A percentile compares a stretch with the other conserved stretches of the same genome.
Conservation (phyloP, 495 filamentous ascomycete genomes). For the Evernia prunastri region DNA sequence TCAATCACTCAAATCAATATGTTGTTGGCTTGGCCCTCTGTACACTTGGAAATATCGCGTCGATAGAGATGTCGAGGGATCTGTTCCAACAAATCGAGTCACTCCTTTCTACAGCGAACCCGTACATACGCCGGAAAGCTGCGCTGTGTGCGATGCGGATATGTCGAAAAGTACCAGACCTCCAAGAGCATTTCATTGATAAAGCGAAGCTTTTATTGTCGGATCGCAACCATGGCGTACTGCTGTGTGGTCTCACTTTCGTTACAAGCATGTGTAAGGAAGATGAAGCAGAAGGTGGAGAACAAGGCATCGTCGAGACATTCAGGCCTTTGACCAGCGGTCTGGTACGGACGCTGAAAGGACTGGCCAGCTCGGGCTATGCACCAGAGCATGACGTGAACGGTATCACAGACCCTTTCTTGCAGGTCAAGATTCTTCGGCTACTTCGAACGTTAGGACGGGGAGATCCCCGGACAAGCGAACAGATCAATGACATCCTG, state of each 20-base stretch:
- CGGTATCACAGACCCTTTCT: slow-evolving; percentile 96
- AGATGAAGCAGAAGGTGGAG: slow-evolving; percentile 81
- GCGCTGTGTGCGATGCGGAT: slow-evolving; percentile 99
- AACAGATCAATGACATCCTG: slow-evolving; percentile 96
- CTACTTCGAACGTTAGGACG: slow-evolving; percentile 78
- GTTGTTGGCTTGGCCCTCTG: slow-evolving; percentile 94
- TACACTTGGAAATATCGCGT: slow-evolving; percentile 94
- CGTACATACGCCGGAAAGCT: slow-evolving; percentile 94
- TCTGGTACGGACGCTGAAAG: slow-evolving; percentile 86
- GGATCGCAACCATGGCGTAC: slow-evolving; percentile 89
- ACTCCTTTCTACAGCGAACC: slow-evolving; percentile 84
- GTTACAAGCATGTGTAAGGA: slow-evolving; percentile 90
- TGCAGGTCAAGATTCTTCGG: slow-evolving; percentile 91
- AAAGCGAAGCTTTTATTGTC: slow-evolving; percentile 84
- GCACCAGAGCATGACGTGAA: slow-evolving; percentile 97
- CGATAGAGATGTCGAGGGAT: slow-evolving; percentile 97
- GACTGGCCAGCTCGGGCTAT: slow-evolving; percentile 88
- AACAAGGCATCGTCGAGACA: slow-evolving; percentile 78
- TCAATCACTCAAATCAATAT: slow-evolving; percentile 97
- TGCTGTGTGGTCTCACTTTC: slow-evolving; percentile 86
- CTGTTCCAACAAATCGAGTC: slow-evolving; percentile 91
- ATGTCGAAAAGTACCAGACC: slow-evolving; percentile 92
- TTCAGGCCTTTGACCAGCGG: slow-evolving; percentile 73
- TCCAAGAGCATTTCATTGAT: slow-evolving; percentile 94
- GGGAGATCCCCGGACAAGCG: slow-evolving; percentile 82